These are phyloP conservation scores for Fragaria iinumae DNA, from an alignment of 306 rosid genomes.

Conservation along the genomic window DNA sequence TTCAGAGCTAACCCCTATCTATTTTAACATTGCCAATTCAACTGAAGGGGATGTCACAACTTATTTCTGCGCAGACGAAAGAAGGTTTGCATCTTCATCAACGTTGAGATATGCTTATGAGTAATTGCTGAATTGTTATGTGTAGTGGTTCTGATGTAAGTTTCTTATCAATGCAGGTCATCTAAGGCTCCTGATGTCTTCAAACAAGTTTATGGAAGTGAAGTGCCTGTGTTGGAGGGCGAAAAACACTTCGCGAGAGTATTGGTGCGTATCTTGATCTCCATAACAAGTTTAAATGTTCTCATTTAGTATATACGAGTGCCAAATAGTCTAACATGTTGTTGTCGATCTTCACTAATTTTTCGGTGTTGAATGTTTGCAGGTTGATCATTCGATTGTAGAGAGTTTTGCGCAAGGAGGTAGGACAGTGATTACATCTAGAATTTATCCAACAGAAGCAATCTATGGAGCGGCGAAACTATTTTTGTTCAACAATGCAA, in stretches of 20 bases:
- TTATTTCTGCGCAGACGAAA: constrained; percentile 70
- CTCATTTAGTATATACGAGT: neutral
- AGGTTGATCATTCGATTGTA: constrained; percentile 87
- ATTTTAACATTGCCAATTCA: constrained; percentile 45
- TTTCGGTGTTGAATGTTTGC: neutral
- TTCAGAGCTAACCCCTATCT: constrained; percentile 72
- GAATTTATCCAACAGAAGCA: constrained; percentile 86
- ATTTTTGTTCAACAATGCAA: constrained; percentile 80
- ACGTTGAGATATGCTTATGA: neutral
- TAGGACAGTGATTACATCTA: constrained; percentile 64
- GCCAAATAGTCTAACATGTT: neutral
- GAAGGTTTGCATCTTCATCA: constrained; percentile 39
- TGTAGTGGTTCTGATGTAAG: neutral
- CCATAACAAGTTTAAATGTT: neutral
- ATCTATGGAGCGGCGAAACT: constrained; percentile 74
- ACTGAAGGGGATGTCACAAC: constrained; percentile 32
- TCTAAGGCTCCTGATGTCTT: constrained; percentile 60
- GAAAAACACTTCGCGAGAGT: constrained; percentile 58
- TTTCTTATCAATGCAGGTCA: constrained; percentile 38
- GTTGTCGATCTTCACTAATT: neutral
- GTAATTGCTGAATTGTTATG: neutral
- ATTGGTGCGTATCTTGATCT: constrained; percentile 46
- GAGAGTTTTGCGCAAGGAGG: constrained; percentile 90
- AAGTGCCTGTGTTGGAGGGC: constrained; percentile 59
- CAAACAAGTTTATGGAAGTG: constrained; percentile 54